Evolutionary conservation across 352 stramenopile genomes (phyloP), one percentile per base, ranked within the genome.

Genomic region (Phytophthora citrophthora): DNA sequence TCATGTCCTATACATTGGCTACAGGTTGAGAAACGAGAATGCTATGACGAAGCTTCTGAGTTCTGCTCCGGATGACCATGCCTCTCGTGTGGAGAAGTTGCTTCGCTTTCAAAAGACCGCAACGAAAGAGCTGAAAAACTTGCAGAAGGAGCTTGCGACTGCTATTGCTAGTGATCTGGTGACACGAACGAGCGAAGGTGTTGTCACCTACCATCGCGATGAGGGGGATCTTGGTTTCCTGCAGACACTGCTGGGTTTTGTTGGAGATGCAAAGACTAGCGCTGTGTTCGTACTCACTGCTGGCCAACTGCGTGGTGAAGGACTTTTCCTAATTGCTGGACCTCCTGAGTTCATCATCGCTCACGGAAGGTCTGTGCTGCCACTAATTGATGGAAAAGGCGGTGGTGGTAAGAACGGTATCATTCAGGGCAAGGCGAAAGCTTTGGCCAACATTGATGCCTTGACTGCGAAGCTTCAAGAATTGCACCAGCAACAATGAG

Each of bases 391-490:
- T 10, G 87, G 74, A 47, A 94, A 93, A 47, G 85, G 87, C 26
- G 87, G 87, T 6, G 82, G 83, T 31, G 83, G 84, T 44, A 93
- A 91, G 62, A 86, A 85, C 52, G 79, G 83, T 6, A 60, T 92
- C 16, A 77, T 94, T 36, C 88, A 96, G 62, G 88, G 88, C 27
- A 94, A 94, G 66, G 85, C 81, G 9, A 88, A 90, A 59, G 61
- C 57, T 1, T 50, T 94, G 32, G 48, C 57, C 20, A 86, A 89
- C n/a, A 38, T 90, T 4, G 56, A 74, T 27, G 52, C 58, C n/a
- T 55, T 91, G 5, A 56, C 77, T 4, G 72, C 59, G 7, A 77
- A 86, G 55, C 68, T 94, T 9, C 32, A 77, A 29, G 54, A 80
- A 41, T 54, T 89, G 1, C 70, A 72, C 1, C n/a, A 77, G 10